Evolutionary conservation across 1,284 basidiomycete genomes (phyloP).

Genomic region (Lentinula novae-zelandiae): DNA sequence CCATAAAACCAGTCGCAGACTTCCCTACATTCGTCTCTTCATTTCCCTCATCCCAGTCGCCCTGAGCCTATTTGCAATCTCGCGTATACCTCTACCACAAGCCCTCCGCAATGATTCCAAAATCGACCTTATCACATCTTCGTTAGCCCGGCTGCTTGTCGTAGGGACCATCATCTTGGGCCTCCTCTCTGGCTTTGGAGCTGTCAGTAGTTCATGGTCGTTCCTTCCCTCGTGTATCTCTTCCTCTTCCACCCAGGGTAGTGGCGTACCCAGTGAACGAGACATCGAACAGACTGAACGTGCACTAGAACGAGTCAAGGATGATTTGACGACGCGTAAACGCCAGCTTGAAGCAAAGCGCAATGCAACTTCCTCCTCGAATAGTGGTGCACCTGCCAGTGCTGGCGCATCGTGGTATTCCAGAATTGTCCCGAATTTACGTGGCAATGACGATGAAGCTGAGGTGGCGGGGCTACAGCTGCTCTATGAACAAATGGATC

Average conservation of each 20-base stretch:
- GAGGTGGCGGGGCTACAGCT: slow-evolving; percentile 65
- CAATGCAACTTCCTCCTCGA: not conserved
- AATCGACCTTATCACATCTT: slow-evolving; percentile 39
- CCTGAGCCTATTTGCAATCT: slow-evolving; percentile 56
- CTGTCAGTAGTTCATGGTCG: slow-evolving; percentile 61
- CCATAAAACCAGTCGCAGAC: slow-evolving; percentile 20
- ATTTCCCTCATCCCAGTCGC: slow-evolving; percentile 48
- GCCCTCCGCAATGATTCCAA: slow-evolving; percentile 30
- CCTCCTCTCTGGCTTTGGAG: slow-evolving; percentile 70
- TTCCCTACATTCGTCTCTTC: slow-evolving; percentile 26
- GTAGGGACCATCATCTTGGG: slow-evolving; percentile 72
- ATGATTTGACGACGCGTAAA: slow-evolving; percentile 37
- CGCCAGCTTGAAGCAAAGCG: slow-evolving; percentile 13
- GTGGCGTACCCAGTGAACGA: slow-evolving; percentile 39
- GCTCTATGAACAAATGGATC: slow-evolving; percentile 66
- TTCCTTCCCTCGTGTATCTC: slow-evolving; percentile 23
- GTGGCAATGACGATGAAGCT: slow-evolving; percentile 30
- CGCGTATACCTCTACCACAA: slow-evolving; percentile 62
- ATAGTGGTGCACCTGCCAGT: slow-evolving; percentile 1
- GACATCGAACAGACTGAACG: slow-evolving; percentile 48
- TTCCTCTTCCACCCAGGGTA: slow-evolving; percentile 14
- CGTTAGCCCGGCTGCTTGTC: slow-evolving; percentile 65
- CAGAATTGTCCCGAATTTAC: slow-evolving; percentile 43
- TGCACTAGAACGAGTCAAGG: slow-evolving; percentile 47
- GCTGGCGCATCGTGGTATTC: slow-evolving; percentile 40